Conservation (phyloP, 768 basidiomycete species). For the Leccinum barrowsii region DNA sequence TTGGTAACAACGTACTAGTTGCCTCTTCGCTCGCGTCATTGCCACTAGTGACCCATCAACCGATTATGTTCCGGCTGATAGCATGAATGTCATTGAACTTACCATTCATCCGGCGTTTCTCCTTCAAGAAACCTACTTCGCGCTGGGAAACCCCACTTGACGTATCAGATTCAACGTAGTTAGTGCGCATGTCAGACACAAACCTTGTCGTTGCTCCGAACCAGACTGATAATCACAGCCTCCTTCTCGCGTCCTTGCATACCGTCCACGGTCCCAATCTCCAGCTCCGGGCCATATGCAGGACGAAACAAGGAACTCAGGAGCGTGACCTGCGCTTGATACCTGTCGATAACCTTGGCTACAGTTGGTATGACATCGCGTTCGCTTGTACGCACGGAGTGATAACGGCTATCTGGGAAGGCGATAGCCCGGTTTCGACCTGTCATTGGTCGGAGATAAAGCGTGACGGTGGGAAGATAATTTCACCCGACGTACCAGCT, state of each 20-base stretch:
- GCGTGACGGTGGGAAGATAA: too few species aligned
- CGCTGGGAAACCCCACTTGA: constrained; percentile 41
- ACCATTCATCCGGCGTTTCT: constrained; percentile 90
- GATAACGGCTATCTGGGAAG: constrained; percentile 80
- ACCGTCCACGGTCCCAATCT: constrained; percentile 94
- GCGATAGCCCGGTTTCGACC: constrained; percentile 58
- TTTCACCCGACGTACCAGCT: constrained; percentile 49
- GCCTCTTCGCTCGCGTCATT: constrained; percentile 88
- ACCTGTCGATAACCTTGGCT: constrained; percentile 35
- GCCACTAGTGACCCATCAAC: constrained; percentile 49
- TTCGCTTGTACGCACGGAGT: constrained; percentile 60
- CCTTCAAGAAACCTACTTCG: constrained; percentile 92
- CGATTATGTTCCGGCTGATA: not conserved
- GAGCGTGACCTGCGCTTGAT: constrained; percentile 91
- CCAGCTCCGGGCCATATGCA: constrained; percentile 61
- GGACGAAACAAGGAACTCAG: constrained; percentile 75
- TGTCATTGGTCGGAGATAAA: constrained; percentile 24
- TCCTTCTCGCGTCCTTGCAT: constrained; percentile 98
- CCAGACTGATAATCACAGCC: constrained; percentile 87
- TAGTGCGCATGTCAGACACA: constrained; percentile 8
- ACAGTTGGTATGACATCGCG: not conserved
- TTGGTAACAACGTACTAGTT: constrained; percentile 57
- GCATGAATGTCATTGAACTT: constrained; percentile 11
- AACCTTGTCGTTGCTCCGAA: constrained; percentile 85
- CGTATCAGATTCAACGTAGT: not conserved